Evolutionary conservation across 805 yeast species (phyloP).

Genomic region (Ogataea corticis): DNA sequence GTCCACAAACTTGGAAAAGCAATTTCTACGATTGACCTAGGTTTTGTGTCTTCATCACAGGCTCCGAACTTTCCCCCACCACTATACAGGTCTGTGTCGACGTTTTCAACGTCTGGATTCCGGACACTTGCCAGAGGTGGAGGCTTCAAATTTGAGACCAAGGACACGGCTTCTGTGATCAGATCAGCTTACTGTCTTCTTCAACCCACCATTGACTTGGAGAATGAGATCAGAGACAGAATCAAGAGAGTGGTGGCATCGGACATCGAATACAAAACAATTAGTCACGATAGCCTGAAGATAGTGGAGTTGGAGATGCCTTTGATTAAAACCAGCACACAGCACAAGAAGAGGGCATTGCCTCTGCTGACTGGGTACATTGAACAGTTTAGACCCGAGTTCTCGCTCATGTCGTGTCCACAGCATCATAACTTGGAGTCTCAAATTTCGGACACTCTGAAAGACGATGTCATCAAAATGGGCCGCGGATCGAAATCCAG

Average conservation of each 20-base stretch:
- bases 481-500: conserved; percentile 18
- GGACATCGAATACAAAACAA: conserved; percentile 5
- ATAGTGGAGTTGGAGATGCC: conserved; percentile 4
- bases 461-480: conserved; percentile 40
- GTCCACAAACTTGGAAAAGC: conserved; percentile 10
- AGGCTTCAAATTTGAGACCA: conserved; percentile 5
- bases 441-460: conserved; percentile 46
- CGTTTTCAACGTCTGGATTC: conserved; percentile 6
- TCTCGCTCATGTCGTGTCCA: conserved; percentile 52
- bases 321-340: background rate
- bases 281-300: conserved; percentile 1
- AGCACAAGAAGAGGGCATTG: conserved; percentile 10
- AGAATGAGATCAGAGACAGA: conserved; percentile 9
- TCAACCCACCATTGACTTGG: conserved; percentile 2
- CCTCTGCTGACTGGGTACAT: conserved; percentile 39
- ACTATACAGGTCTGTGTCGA: conserved; percentile 10
- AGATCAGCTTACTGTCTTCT: conserved; percentile 15
- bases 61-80: conserved; percentile 1
- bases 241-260: conserved; percentile 19
- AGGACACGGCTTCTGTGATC: conserved; percentile 9
- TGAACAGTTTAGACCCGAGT: conserved; percentile 55
- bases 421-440: conserved; percentile 44
- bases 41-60: background rate
- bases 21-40: conserved; percentile 9
- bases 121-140: conserved; percentile 4